Percentiles rank a stretch among this genome's conserved stretches.
Evolutionary conservation across 2,329 filamentous ascomycete genomes (phyloP).

Genomic region (Penicillium olsonii): DNA sequence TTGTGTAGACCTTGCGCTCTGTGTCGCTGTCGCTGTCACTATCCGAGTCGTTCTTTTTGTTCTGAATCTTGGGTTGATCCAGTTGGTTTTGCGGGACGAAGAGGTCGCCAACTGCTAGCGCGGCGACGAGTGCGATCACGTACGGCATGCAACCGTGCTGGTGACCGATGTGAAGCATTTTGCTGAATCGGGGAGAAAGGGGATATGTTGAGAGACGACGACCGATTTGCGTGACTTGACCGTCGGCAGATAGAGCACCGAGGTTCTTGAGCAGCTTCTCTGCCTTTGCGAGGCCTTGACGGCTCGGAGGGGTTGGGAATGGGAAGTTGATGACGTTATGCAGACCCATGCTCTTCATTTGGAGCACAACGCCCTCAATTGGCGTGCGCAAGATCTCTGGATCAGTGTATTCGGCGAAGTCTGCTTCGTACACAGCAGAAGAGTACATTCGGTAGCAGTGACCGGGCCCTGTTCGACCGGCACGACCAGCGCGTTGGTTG

Average conservation of each 20-base stretch:
- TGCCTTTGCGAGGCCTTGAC: slow-evolving; percentile 73
- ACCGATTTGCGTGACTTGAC: slow-evolving; percentile 77
- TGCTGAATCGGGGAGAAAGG: slow-evolving; percentile 83
- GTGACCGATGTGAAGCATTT: slow-evolving; percentile 87
- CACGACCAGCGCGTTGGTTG: slow-evolving; percentile 86
- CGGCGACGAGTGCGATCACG: slow-evolving; percentile 84
- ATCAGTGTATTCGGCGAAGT: slow-evolving; percentile 81
- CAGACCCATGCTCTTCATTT: slow-evolving; percentile 92
- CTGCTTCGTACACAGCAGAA: slow-evolving; percentile 84
- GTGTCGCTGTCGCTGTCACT: slow-evolving; percentile 42
- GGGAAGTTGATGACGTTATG: slow-evolving; percentile 91
- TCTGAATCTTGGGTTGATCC: slow-evolving; percentile 44
- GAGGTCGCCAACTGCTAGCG: slow-evolving; percentile 82
- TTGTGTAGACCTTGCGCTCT: slow-evolving; percentile 52
- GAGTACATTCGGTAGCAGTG: slow-evolving; percentile 96
- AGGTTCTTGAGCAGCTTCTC: slow-evolving; percentile 86
- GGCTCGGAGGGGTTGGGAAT: slow-evolving; percentile 86
- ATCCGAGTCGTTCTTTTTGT: slow-evolving; percentile 39
- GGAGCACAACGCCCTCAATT: slow-evolving; percentile 87
- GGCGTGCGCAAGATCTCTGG: slow-evolving; percentile 90
- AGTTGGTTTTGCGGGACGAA: slow-evolving; percentile 82
- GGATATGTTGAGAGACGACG: slow-evolving; percentile 85
- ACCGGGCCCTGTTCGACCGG: slow-evolving; percentile 90
- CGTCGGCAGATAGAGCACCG: slow-evolving; percentile 71
- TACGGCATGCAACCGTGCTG: slow-evolving; percentile 80